Percentiles rank a stretch among this genome's conserved stretches.
Evolutionary conservation across 2,329 filamentous ascomycete species (phyloP).

Genomic region (Cytospora piceicola): DNA sequence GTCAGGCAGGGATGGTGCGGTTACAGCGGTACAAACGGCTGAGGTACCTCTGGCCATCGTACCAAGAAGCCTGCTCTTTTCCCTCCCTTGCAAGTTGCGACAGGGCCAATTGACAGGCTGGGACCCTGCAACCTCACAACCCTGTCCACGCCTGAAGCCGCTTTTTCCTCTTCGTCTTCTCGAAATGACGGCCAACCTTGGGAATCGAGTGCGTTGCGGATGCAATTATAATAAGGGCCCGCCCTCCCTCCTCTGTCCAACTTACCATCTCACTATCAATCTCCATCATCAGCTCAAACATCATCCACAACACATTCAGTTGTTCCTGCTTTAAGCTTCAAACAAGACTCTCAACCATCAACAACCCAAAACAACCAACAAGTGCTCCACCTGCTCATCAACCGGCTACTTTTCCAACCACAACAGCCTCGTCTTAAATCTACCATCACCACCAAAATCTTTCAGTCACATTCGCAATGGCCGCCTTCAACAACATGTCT

Average conservation of each 20-base stretch:
- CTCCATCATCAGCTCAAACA: conserved; percentile 23
- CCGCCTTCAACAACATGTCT: conserved; percentile 30
- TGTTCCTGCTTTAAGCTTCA: conserved; percentile 18
- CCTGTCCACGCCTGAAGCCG: conserved; percentile 14
- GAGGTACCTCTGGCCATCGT: conserved; percentile 27
- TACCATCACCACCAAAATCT: neutral
- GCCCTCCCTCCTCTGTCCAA: conserved; percentile 17
- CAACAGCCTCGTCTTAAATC: conserved; percentile 26
- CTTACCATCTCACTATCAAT: neutral
- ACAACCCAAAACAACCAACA: neutral
- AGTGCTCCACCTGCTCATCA: conserved; percentile 20
- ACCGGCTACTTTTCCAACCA: conserved; percentile 1
- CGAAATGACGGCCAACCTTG: conserved; percentile 25
- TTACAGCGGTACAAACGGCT: conserved; percentile 29
- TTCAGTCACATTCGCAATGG: conserved; percentile 25
- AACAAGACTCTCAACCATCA: conserved; percentile 11
- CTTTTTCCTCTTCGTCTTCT: conserved; percentile 25
- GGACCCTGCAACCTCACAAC: conserved; percentile 1
- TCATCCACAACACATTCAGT: conserved; percentile 19
- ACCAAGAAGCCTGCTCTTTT: conserved; percentile 8
- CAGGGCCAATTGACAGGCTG: conserved; percentile 24
- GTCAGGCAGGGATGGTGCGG: conserved; percentile 29
- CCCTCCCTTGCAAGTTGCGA: conserved; percentile 24
- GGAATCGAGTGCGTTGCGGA: conserved; percentile 10
- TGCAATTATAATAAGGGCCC: conserved; percentile 25